Evolutionary conservation across 2,329 filamentous ascomycete species (phyloP).

Genomic region (Penicillium sp.): DNA sequence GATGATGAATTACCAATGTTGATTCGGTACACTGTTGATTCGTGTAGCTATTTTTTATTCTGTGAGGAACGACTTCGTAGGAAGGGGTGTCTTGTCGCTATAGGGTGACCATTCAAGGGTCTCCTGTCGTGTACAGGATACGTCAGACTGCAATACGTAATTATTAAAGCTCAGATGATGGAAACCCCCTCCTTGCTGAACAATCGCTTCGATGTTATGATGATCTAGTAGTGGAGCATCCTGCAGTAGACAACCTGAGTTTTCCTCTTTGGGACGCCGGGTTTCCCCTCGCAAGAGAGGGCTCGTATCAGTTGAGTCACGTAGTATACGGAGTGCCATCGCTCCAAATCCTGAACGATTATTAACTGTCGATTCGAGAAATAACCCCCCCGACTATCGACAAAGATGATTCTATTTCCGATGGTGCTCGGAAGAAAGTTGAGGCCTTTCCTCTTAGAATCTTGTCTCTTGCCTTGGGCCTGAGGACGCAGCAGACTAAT

Average conservation of each 20-base stretch:
- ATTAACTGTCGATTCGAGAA: too few relatives aligned
- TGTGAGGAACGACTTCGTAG: not conserved
- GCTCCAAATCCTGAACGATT: too few relatives aligned
- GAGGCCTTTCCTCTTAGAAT: too few relatives aligned
- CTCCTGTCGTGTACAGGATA: too few relatives aligned
- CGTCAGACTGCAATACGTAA: not conserved
- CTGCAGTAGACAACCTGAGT: not conserved
- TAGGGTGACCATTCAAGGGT: not conserved
- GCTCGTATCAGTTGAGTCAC: not conserved
- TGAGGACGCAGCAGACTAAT: too few relatives aligned
- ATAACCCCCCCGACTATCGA: too few relatives aligned
- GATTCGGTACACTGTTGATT: not conserved
- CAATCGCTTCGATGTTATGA: not conserved
- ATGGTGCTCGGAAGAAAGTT: too few relatives aligned
- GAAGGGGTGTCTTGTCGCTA: not conserved
- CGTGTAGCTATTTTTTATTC: not conserved
- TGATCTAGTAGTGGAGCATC: not conserved
- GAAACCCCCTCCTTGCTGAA: not conserved
- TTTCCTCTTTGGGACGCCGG: constrained; percentile 3
- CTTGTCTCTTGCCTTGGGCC: too few relatives aligned
- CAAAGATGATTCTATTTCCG: too few relatives aligned
- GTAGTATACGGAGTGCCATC: not conserved
- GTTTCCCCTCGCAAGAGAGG: not conserved
- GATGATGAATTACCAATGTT: not conserved
- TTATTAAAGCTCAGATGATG: not conserved